Evolutionary conservation across 1,284 basidiomycete species (phyloP), one percentile per base, ranked within the genome.

Genomic region (Trametes sp.): DNA sequence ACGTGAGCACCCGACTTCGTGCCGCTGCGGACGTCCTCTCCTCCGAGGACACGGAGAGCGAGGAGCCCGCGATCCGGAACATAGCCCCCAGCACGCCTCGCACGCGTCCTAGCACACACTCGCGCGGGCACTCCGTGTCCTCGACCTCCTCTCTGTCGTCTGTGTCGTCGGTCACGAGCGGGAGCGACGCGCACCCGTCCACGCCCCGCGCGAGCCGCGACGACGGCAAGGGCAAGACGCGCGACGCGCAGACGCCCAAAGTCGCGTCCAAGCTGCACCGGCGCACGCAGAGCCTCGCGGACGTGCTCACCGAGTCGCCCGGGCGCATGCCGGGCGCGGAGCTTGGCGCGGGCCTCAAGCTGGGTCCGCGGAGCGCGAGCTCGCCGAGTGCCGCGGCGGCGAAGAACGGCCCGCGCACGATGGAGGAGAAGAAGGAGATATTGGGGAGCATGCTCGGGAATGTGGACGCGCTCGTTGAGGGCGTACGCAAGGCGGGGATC

Each of bases 401-500:
- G 55, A 59, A 57, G 61, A 69, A 52, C 41, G 65, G 74, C 52
- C 77, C 80, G 60, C 82, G 85, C 68, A 90, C 87, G 26, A 94
- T 88, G 35, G 89, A 92, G 62, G 91, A 96, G 79, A 96, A 96
- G 81, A 95, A 92, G 77, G 86, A 88, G 73, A 76, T 93, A 45
- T 73, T 96, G 57, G 89, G 89, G 0, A 87, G 85, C 55, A 89
- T 94, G 86, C 75, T 96, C 52, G 94, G 93, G 1, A 96, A 96
- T 72, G 93, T 96, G 8, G 93, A 95, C 73, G 89, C 91, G 51
- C 82, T 95, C 10, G 92, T 96, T 4, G 91, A 93, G 69, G 90
- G 93, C 1, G 92, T 95, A 23, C 82, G 89, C 65, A 90, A 88
- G 76, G 92, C 90, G 0, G 93, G 93, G 0, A 87, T 95, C 59